Base-by-base conservation (phyloP, 2,329 filamentous ascomycete species). In the Fusarium penzigii region DNA sequence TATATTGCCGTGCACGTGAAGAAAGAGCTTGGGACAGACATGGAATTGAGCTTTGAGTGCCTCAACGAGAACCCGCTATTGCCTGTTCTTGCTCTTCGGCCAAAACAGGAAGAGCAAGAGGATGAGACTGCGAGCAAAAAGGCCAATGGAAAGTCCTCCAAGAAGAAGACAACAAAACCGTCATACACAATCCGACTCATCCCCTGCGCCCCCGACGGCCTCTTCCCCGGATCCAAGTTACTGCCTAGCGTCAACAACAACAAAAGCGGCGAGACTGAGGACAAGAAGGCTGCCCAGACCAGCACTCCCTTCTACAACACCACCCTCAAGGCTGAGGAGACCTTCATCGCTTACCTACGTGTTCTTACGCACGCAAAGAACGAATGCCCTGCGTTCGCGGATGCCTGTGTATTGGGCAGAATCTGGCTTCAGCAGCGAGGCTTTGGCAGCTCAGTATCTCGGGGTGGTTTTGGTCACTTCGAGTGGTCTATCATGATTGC, bases 391-490 rank as follows among this genome's bases (percentile, higher is more conserved):
- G 82, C 85, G 5, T 97, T 92, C 70, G 80, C 82, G 52, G 92
- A 97, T 69, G 89, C 92, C 9, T 96, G 91, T 68, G 79, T 95
- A 8, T 80, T 99, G 17, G 94, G 93, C 25, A 85, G 88, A 51
- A 83, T 90, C 49, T 99, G 94, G 94, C 79, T 99, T 39, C 86
- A 87, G 60, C 93, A 97, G 72, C 84, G 93, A 49, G 92, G 92
- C 0, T 89, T 97, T 59, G 81, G 81, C 14, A 83, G 89, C 42
- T 76, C 80, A 17, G 72, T 92, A n/a, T 79, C 83, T 2, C 76
- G 80, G 41, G 93, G 94, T 42, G 94, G 94, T 0, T 97, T 99
- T 68, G 94, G 94, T 3, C 85, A 90, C 60, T 96, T 96, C 59
- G 94, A 99, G 69, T 97, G 91, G 90, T 82, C 89, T 1, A 75